These are phyloP conservation scores for Epipyxis sp. DNA, from an alignment of 108 stramenopile genomes.

Conservation along the genomic window DNA sequence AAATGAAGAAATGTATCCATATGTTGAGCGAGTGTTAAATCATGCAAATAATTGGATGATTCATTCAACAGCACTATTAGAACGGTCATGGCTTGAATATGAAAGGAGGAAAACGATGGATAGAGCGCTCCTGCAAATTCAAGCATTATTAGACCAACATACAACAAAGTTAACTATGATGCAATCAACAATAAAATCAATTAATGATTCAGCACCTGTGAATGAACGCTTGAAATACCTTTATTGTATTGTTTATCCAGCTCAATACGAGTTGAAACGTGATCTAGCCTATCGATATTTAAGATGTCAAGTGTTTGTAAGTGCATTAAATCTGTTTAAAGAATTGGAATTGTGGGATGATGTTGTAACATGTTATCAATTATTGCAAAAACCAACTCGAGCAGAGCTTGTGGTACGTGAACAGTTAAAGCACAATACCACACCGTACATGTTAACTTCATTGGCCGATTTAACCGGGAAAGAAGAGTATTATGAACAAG, in stretches of 20 bases:
- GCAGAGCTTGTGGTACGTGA: constrained; percentile 82
- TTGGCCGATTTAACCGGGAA: constrained; percentile 81
- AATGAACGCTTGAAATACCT: constrained; percentile 76
- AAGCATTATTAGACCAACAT: constrained; percentile 94
- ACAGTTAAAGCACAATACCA: constrained; percentile 62
- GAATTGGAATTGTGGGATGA: constrained; percentile 96
- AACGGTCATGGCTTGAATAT: constrained; percentile 89
- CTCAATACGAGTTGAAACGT: constrained; percentile 83
- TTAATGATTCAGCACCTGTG: constrained; percentile 84
- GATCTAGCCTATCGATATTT: constrained; percentile 87
- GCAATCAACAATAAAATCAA: constrained; percentile 30
- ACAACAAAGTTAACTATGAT: constrained; percentile 53
- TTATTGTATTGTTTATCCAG: constrained; percentile 83
- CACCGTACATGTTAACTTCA: constrained; percentile 83
- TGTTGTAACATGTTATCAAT: constrained; percentile 86
- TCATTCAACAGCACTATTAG: constrained; percentile 79
- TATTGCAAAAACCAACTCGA: constrained; percentile 73
- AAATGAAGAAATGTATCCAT: constrained; percentile 90
- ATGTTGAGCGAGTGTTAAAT: constrained; percentile 72
- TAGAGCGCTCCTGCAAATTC: constrained; percentile 88
- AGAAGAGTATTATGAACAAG: constrained; percentile 70
- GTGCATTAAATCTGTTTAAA: constrained; percentile 83
- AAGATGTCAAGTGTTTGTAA: constrained; percentile 75
- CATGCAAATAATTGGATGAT: constrained; percentile 30
- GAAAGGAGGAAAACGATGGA: constrained; percentile 56